Evolutionary conservation across 2,329 filamentous ascomycete species (phyloP).

Genomic region (Sporothrix schenckii): DNA sequence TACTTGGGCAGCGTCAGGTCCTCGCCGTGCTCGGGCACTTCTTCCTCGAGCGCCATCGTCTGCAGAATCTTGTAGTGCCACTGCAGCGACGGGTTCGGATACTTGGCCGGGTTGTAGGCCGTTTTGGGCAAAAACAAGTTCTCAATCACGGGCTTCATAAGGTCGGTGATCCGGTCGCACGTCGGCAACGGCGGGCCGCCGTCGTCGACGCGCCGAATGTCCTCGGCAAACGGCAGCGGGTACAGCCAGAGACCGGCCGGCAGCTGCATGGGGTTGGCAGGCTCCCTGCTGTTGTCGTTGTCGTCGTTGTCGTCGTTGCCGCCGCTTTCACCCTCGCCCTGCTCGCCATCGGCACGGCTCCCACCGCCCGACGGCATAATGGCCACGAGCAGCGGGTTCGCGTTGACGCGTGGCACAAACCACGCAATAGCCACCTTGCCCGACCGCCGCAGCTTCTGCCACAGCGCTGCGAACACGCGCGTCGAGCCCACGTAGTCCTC

Average conservation of each 20-base stretch:
- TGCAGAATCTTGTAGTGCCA: conserved; percentile 98
- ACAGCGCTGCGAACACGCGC: conserved; percentile 86
- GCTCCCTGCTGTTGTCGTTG: conserved; percentile 47
- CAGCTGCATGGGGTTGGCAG: conserved; percentile 69
- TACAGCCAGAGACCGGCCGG: conserved; percentile 88
- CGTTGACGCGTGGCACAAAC: conserved; percentile 82
- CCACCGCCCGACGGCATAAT: conserved; percentile 67
- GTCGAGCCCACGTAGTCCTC: conserved; percentile 88
- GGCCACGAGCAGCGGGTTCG: conserved; percentile 76
- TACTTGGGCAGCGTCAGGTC: conserved; percentile 85
- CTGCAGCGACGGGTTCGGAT: conserved; percentile 89
- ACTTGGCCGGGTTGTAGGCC: conserved; percentile 80
- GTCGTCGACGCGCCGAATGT: conserved; percentile 76
- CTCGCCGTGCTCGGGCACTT: conserved; percentile 70
- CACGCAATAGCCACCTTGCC: conserved; percentile 85
- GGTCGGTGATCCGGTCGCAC: conserved; percentile 73
- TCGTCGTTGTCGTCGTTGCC: conserved; percentile 39
- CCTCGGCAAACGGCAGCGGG: conserved; percentile 85
- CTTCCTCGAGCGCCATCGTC: conserved; percentile 86
- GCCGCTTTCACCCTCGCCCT: conserved; percentile 44
- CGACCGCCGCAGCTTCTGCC: conserved; percentile 79
- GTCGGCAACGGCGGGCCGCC: conserved; percentile 54
- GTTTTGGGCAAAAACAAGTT: conserved; percentile 87
- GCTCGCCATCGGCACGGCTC: background rate
- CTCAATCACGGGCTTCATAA: conserved; percentile 80